Base-by-base conservation (phyloP, 768 basidiomycete genomes). In the Suillus cothurnatus region DNA sequence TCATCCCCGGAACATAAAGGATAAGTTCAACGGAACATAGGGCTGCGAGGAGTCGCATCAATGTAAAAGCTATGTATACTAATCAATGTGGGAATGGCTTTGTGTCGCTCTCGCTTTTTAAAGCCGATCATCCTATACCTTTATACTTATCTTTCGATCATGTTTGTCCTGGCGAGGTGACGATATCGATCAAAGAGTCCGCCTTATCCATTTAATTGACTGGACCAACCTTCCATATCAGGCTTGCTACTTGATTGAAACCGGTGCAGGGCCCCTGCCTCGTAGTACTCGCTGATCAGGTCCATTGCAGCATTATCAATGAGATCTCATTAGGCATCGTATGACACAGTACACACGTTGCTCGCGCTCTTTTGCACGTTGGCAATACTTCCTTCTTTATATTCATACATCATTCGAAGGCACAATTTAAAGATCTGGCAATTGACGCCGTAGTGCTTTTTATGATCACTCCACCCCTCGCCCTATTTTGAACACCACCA, bases 351-450 rank as follows among this genome's bases (percentile, higher is more conserved):
- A 26, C 8, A 26, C 38, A 58, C 38, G 57, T 58, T 58, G 9
- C 36, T 58, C 36, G 19, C 9, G 3, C 26, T 41, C 12, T 26
- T 59, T 39, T 21, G 38, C 26, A 59, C 39, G 58, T 59, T 41
- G 58, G 31, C 57, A 39, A 28, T 58, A 11, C 50, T 52, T 19
- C 23, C 26, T 39, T 58, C 38, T 58, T 39, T 58, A 28, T 26
- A 43, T 6, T 59, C 58, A 59, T 59, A 59, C 58, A 59, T 59
- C 58, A 59, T 59, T 59, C 38, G 39, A 59, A 59, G 58, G 58
- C 12, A 31, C 19, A 19, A 15, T 14, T 1, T 7, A 3, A 31
- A 21, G 2, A 21, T 53, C 56, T 57, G n/a, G 5, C 15, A 11
- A 59, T 59, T 59, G 28, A 28, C 39, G 1, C 39, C 58, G 58